phyloP scores from a whole-genome alignment of 305 asterid genomes.

The Salvia sclarea region DNA sequence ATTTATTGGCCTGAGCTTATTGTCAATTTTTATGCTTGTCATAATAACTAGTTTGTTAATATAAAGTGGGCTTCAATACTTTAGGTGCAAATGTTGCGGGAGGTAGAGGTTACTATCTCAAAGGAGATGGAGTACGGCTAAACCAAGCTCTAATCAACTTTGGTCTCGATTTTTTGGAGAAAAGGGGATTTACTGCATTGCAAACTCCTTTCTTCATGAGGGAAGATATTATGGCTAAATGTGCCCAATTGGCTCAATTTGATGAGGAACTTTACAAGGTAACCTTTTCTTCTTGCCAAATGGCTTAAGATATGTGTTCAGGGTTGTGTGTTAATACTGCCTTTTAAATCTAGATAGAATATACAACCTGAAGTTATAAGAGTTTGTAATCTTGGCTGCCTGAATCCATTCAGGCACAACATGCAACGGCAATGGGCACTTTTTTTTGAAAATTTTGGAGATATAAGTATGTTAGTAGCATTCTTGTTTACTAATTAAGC shows the following conservation, averaged over 20 bases:
- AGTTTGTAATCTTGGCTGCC: not conserved
- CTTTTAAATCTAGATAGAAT: not conserved
- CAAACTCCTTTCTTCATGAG: constrained; percentile 95
- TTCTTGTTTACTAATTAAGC: too few relatives aligned
- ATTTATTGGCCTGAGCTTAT: not conserved
- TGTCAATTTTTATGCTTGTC: not conserved
- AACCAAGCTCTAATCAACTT: constrained; percentile 89
- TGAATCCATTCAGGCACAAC: not conserved
- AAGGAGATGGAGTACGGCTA: constrained; percentile 80
- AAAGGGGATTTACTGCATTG: constrained; percentile 57
- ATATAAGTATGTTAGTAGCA: not conserved
- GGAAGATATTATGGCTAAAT: constrained; percentile 88
- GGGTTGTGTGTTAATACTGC: not conserved
- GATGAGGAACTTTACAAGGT: constrained; percentile 99
- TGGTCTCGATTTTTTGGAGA: constrained; percentile 65
- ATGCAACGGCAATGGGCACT: not conserved
- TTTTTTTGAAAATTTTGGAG: not conserved
- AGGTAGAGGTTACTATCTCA: constrained; percentile 88
- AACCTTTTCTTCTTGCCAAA: constrained; percentile 16
- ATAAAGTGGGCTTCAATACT: constrained; percentile 12
- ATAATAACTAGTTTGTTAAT: constrained; percentile 23
- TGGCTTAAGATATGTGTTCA: not conserved
- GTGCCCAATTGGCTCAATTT: constrained; percentile 94
- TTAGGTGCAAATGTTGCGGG: constrained; percentile 85
- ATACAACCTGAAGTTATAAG: not conserved